These are phyloP conservation scores for Fusarium sulawesiense DNA, from an alignment of 2,329 filamentous ascomycete species.

Conservation along the genomic window DNA sequence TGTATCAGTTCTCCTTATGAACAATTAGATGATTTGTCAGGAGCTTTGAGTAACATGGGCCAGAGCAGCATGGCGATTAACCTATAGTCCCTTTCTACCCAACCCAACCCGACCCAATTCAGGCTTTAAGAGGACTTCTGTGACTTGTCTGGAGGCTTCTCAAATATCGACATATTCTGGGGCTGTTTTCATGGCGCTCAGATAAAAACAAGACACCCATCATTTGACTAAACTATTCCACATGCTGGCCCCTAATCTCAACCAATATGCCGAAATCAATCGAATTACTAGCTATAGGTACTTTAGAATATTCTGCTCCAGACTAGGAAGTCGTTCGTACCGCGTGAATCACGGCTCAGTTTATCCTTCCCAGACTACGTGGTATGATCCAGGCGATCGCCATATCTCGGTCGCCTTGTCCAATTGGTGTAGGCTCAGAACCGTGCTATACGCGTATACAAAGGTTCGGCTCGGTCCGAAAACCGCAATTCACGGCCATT, in stretches of 20 bases:
- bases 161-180: not conserved
- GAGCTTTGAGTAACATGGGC: too few relatives aligned
- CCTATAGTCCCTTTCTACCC: not conserved
- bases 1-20: too few relatives aligned
- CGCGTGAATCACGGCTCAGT: not conserved
- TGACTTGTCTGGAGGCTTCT: fast-evolving
- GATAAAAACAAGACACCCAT: too few relatives aligned
- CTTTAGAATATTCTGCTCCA: too few relatives aligned
- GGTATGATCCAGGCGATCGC: not conserved
- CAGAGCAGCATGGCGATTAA: not conserved
- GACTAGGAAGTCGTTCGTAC: too few relatives aligned
- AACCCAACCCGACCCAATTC: not conserved
- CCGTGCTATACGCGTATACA: not conserved
- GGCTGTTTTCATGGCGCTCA: not conserved
- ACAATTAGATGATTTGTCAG: too few relatives aligned
- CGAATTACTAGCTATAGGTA: not conserved
- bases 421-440: not conserved
- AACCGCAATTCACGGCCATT: not conserved
- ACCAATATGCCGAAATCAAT: not conserved
- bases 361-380: not conserved
- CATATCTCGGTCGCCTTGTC: not conserved
- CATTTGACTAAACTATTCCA: not conserved
- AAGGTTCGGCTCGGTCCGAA: not conserved
- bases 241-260: not conserved
- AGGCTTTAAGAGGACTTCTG: not conserved